Evolutionary conservation across 306 rosid species (phyloP).

Genomic region (Luffa acutangula): DNA sequence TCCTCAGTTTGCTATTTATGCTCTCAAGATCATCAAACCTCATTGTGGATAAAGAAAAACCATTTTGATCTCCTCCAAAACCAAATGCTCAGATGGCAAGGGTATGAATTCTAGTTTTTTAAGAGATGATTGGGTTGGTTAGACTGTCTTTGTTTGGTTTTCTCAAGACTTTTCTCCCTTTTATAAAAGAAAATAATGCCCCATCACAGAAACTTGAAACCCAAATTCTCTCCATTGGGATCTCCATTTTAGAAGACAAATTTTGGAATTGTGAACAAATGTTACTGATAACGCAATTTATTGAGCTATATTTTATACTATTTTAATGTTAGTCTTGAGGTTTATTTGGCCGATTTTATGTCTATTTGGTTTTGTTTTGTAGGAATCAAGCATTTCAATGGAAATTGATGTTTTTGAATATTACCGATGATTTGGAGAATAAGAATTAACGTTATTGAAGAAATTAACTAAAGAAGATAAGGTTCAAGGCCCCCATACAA

Average conservation of each 20-base stretch:
- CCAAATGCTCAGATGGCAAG: not conserved
- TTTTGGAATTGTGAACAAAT: not conserved
- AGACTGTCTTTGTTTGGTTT: not conserved
- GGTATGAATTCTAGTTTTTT: not conserved
- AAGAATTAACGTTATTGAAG: too few species aligned
- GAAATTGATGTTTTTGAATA: too few species aligned
- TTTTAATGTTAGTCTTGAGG: too few species aligned
- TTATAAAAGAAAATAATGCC: not conserved
- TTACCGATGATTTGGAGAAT: too few species aligned
- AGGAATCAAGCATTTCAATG: too few species aligned
- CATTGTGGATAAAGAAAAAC: too few species aligned
- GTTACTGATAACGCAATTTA: too few species aligned
- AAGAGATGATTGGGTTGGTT: not conserved
- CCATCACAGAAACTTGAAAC: not conserved
- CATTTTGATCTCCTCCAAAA: not conserved
- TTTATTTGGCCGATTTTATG: too few species aligned
- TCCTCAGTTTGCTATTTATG: not conserved
- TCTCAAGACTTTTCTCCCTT: not conserved
- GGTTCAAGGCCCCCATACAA: too few species aligned
- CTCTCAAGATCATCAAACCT: not conserved
- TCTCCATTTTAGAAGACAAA: not conserved
- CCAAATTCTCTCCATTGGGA: not conserved
- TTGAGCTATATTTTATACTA: too few species aligned
- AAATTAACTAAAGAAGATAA: too few species aligned
- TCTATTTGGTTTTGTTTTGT: too few species aligned